Base-by-base conservation (phyloP, 2,329 filamentous ascomycete genomes). In the Aaosphaeria arxii region DNA sequence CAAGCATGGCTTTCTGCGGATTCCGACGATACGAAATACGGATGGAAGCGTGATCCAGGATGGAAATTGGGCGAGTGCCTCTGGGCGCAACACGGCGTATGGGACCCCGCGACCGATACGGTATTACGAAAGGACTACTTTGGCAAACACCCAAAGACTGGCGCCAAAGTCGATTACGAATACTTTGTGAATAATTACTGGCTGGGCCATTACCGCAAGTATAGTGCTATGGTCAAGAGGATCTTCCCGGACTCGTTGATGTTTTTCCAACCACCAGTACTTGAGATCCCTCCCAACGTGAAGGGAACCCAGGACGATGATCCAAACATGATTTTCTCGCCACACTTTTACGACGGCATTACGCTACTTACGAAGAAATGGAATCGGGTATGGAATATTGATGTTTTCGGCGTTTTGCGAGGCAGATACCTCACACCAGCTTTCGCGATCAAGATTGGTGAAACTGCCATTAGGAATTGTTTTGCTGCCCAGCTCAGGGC, bases 351-450 rank as follows among this genome's bases (percentile, higher is more conserved):
- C 69, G 94, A 99, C 60, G 94, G 94, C 7, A 87, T 99, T 47
- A 99, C 94, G 0, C 78, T 99, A 4, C 88, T 99, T 81, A 97
- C 90, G 9, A 99, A 99, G 73, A 95, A 96, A 70, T 99, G 94
- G 94, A 99, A 97, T 66, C 87, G 91, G 36, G 85, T 87, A 11
- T 99, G 94, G 88, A 99, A 99, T 58, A 88, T 99, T 6, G 94
- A 99, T 66, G 89, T 99, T 4, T 84, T 99, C 44, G 94, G 94
- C 2, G 83, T 99, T 11, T 77, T 99, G 40, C 86, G 94, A 41
- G 94, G 94, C 9, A 87, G 86, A 55, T 99, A 99, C 64, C 77
- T 88, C 56, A 88, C 87, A 24, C 94, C 94, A 9, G 89, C 89
- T 1, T 92, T 99, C 64, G 94, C 90, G 4, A 87, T 99, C 67